Percentiles rank a stretch among this genome's conserved stretches.
Conservation (phyloP, 345 rosid species). For the Rhodamnia argentea region DNA sequence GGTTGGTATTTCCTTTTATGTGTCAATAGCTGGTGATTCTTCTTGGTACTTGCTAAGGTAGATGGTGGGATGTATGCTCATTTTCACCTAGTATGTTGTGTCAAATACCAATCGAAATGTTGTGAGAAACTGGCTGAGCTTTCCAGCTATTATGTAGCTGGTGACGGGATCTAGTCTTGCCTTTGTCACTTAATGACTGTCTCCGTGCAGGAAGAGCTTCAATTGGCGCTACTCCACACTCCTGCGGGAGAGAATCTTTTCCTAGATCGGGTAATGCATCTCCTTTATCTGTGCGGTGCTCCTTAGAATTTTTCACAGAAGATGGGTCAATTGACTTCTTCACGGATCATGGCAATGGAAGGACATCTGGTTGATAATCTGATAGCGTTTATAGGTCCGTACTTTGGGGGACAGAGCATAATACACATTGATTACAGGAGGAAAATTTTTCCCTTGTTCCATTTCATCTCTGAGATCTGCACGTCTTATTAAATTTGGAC, state of each 20-base stretch:
- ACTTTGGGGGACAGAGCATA: not conserved
- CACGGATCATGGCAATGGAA: not conserved
- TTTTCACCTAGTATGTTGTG: not conserved
- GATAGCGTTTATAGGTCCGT: not conserved
- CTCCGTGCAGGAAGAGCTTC: constrained; percentile 65
- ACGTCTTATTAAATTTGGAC: not conserved
- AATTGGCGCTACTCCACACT: constrained; percentile 53
- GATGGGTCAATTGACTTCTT: not conserved
- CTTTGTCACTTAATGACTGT: not conserved
- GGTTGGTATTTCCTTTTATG: not conserved
- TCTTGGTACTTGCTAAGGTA: not conserved
- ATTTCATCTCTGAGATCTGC: not conserved
- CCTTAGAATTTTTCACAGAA: not conserved
- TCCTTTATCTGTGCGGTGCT: not conserved
- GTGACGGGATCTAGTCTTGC: not conserved
- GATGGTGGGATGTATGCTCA: not conserved
- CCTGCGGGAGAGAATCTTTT: constrained; percentile 63
- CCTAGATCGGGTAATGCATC: constrained; percentile 66
- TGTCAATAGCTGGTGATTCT: not conserved
- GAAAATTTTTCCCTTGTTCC: not conserved
- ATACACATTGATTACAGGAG: not conserved
- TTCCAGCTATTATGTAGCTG: not conserved
- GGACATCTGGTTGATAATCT: not conserved
- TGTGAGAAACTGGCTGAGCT: not conserved
- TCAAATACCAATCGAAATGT: not conserved